Evolutionary conservation across 2,329 filamentous ascomycete species (phyloP), one percentile per base, ranked within the genome.

Genomic region (Penicillium olsonii): DNA sequence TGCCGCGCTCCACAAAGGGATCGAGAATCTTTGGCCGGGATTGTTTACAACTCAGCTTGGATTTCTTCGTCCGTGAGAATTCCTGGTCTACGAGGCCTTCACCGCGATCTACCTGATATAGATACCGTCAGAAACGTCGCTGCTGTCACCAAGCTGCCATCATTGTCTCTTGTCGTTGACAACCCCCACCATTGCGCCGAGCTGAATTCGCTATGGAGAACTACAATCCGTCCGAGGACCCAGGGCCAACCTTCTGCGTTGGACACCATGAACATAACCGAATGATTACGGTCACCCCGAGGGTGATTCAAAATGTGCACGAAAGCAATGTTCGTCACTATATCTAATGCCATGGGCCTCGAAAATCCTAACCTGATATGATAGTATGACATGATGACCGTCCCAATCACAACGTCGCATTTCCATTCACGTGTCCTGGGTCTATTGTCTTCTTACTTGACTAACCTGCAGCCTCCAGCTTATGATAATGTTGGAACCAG

Each of bases 361-460:
- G n/a, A 29, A 35, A 24, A 26, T 37, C 18, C 35, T 55, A 39
- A 54, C 46, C 50, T 27, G 50, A 45, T 33, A 17, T 33, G 10
- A 45, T 53, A 84, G 81, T 87, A 86, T 77, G 83, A 87, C 63
- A 79, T 86, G 77, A 70, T 86, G 53, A 85, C 83, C 2, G 78
- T 77, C 19, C 80, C 82, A 8, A 82, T 87, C 54, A 85, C 83
- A 2, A 85, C 80, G 15, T 63, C 77, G 22, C 71, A 77, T 58
- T 86, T 85, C 62, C 83, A 85, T 56, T 77, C 79, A 22, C 75
- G 80, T 43, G 80, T 86, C 4, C 66, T 84, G 44, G 65, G 72
- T 2, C 67, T 81, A 15, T 69, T 85, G 7, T 78, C 78, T 19
- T 69, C 75, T 19, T 76, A 82, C 65, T 68, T 78, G 20, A 70